Conservation (phyloP, 345 rosid species). For the Arabis alpina region DNA sequence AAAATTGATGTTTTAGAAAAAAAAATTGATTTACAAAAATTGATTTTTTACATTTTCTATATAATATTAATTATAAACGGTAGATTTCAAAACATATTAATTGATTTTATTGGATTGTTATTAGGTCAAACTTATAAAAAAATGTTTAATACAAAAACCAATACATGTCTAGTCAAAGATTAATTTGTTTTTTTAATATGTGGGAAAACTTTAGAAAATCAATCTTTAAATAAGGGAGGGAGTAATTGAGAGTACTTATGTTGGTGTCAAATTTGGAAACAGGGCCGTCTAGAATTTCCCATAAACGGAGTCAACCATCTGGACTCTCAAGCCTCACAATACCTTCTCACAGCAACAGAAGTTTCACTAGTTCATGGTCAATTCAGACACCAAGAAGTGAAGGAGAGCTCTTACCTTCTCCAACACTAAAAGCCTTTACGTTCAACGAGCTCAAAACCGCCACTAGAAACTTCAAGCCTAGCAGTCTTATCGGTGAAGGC, state of each 20-base stretch:
- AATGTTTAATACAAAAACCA: too few relatives aligned
- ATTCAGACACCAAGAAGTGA: conserved; percentile 69
- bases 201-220: too few relatives aligned
- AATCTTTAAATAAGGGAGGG: too few relatives aligned
- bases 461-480: conserved; percentile 85
- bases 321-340: conserved; percentile 63
- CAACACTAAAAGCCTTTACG: conserved; percentile 75
- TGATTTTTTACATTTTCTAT: too few relatives aligned
- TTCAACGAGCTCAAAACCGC: conserved; percentile 79
- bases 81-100: too few relatives aligned
- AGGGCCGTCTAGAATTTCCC: conserved; percentile 60
- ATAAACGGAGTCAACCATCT: conserved; percentile 61
- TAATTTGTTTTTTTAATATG: too few relatives aligned
- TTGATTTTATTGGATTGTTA: too few relatives aligned
- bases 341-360: conserved; percentile 59
- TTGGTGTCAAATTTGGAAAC: conserved; percentile 32
- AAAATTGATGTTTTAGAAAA: too few relatives aligned
- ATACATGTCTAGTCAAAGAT: too few relatives aligned
- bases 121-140: too few relatives aligned
- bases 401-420: conserved; percentile 81
- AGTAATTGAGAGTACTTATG: neutral
- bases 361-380: conserved; percentile 51
- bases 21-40: too few relatives aligned
- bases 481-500: conserved; percentile 89
- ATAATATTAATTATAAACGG: too few relatives aligned